These are phyloP conservation scores for Clausena lansium DNA, from an alignment of 345 rosid genomes.

Conservation along the genomic window DNA sequence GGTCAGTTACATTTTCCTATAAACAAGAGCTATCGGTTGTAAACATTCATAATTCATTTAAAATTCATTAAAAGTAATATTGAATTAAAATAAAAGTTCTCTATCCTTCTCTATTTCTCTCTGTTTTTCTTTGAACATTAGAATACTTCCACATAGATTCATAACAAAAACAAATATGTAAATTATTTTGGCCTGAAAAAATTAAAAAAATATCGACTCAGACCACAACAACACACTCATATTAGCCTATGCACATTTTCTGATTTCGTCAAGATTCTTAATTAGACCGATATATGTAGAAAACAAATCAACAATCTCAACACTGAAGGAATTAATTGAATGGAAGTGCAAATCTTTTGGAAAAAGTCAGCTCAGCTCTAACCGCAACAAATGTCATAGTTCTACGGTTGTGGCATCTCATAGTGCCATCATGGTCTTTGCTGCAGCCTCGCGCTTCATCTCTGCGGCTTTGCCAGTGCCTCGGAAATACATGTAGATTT, in stretches of 20 bases:
- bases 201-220: not conserved
- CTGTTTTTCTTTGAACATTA: not conserved
- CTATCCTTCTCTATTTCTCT: too few species aligned
- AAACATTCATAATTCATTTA: too few species aligned
- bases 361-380: not conserved
- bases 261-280: not conserved
- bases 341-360: not conserved
- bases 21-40: too few species aligned
- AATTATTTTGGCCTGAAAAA: not conserved
- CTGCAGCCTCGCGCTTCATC: constrained; percentile 75
- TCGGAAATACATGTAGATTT: constrained; percentile 93
- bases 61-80: too few species aligned
- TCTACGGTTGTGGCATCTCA: constrained; percentile 23
- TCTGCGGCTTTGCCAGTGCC: constrained; percentile 90
- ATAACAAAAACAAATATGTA: not conserved
- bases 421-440: constrained; percentile 74
- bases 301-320: not conserved
- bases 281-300: not conserved
- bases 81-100: too few species aligned
- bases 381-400: not conserved
- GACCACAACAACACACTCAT: not conserved
- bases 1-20: too few species aligned
- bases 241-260: not conserved
- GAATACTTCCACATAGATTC: not conserved
- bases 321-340: not conserved